phyloP scores from a whole-genome alignment of 225 moss, liverwort and hornwort species.

The Physcomitrellopsis africana region DNA sequence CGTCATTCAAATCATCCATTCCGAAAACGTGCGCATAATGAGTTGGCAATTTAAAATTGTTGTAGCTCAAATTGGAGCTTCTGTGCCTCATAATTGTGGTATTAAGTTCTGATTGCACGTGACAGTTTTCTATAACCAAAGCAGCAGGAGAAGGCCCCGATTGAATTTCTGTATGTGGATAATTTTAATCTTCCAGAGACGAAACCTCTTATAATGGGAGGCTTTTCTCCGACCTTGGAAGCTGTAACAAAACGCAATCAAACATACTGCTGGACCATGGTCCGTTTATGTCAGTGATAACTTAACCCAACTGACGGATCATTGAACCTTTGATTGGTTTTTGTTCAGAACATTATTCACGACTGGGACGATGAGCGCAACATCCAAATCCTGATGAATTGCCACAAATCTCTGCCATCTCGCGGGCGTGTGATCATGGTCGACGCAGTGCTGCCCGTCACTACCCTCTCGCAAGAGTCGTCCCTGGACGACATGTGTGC shows the following conservation, averaged over 20 bases:
- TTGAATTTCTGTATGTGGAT: not conserved
- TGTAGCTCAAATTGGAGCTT: no score
- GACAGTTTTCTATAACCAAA: no score
- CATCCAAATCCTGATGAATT: slow-evolving; percentile 23
- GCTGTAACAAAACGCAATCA: no score
- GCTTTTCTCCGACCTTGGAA: no score
- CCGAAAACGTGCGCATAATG: not conserved
- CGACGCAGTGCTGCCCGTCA: slow-evolving; percentile 21
- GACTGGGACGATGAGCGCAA: slow-evolving; percentile 28
- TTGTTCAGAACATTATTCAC: slow-evolving; percentile 27
- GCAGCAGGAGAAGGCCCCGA: no score
- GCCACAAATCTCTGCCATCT: slow-evolving; percentile 21
- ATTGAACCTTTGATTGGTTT: not conserved
- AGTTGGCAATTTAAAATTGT: not conserved
- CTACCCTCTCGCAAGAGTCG: not conserved
- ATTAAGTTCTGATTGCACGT: no score
- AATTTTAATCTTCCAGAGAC: not conserved
- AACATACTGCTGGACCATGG: no score
- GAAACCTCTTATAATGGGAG: no score
- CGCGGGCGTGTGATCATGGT: slow-evolving; percentile 32
- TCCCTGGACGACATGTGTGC: slow-evolving; percentile 19
- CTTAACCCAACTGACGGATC: not conserved
- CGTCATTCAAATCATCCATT: not conserved
- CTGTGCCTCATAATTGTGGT: no score
- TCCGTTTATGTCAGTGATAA: no score